A percentile compares a stretch with the other conserved stretches of the same genome.
Conservation (phyloP, 2,329 filamentous ascomycete genomes). For the Aspergillus sp. region DNA sequence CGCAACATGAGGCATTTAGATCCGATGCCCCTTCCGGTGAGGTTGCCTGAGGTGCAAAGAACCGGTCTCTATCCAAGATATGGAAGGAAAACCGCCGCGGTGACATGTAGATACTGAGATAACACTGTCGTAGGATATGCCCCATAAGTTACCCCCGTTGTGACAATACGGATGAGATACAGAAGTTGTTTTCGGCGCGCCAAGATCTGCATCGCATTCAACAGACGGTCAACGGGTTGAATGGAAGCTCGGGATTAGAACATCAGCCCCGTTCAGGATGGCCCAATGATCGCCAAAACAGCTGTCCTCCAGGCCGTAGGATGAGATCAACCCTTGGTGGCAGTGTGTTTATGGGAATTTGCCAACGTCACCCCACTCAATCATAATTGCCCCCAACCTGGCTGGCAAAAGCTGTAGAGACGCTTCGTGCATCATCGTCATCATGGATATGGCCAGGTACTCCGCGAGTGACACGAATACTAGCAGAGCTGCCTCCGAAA, state of each 20-base stretch:
- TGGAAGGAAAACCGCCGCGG: conserved; percentile 10
- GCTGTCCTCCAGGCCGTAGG: conserved; percentile 14
- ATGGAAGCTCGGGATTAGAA: conserved; percentile 10
- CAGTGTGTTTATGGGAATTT: conserved; percentile 14
- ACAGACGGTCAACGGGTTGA: conserved; percentile 13
- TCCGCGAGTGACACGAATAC: conserved; percentile 49
- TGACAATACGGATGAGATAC: conserved; percentile 13
- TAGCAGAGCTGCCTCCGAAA: conserved; percentile 61
- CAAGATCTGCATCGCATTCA: conserved; percentile 14
- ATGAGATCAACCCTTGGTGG: conserved; percentile 13
- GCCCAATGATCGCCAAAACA: conserved; percentile 15
- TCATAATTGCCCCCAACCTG: conserved; percentile 74
- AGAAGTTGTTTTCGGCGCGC: conserved; percentile 15
- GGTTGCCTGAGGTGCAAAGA: conserved; percentile 5
- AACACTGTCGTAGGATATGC: conserved; percentile 9
- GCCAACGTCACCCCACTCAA: conserved; percentile 40
- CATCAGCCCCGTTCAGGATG: conserved; percentile 16
- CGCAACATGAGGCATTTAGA: conserved; percentile 5
- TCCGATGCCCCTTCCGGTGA: conserved; percentile 3
- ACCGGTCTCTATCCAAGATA: conserved; percentile 8
- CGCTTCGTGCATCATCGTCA: conserved; percentile 93
- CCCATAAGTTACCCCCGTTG: conserved; percentile 9
- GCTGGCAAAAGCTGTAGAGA: conserved; percentile 95
- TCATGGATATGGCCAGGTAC: conserved; percentile 47
- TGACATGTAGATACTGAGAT: conserved; percentile 14